Base-by-base conservation (phyloP, 2,329 filamentous ascomycete species). In the Fusarium sp. region DNA sequence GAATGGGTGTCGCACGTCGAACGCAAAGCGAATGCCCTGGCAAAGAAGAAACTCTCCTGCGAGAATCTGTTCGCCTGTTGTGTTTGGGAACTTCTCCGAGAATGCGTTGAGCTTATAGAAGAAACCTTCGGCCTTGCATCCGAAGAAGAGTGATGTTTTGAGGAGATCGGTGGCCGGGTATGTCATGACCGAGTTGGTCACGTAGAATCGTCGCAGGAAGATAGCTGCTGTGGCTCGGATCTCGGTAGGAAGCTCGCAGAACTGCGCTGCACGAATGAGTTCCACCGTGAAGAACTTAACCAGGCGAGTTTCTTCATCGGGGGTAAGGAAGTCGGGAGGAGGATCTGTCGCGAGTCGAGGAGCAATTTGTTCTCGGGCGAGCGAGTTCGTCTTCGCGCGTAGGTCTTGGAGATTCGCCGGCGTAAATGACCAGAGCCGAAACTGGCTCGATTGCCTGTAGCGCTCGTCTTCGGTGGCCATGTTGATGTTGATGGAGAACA, bases 131-230 rank as follows among this genome's bases (percentile, higher is more conserved):
- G 93, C 93, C 81, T 99, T 99, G 74, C 91, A 94, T 11, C 94
- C 94, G 68, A 99, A 92, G 83, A 96, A 98, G 55, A 99, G 86
- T 35, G 92, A 93, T 30, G 94, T 96, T 76, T 94, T 93, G 77
- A 97, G 89, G 70, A 98, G 92, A 67, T 93, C 90, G 65, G 92
- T 92, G 0, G 94, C 95, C 65, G 95, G 92, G 77, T 99, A 98
- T 30, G 94, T 97, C 92, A 98, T 97, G 75, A 94, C 88, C 40
- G 92, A 96, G 80, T 98, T 97, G 75, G 92, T 95, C 37, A 97
- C 87, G 82, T 98, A 99, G 85, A 99, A 98, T 59, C 96, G 92
- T 56, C 93, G 92, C 62, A 99, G 86, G 77, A 96, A 97, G 75
- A 96, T 89, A 64, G 95, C 92, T 5, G 93, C 93, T 8, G 94